Base-by-base conservation (phyloP, 306 rosid species). In the Sindora glabra region DNA sequence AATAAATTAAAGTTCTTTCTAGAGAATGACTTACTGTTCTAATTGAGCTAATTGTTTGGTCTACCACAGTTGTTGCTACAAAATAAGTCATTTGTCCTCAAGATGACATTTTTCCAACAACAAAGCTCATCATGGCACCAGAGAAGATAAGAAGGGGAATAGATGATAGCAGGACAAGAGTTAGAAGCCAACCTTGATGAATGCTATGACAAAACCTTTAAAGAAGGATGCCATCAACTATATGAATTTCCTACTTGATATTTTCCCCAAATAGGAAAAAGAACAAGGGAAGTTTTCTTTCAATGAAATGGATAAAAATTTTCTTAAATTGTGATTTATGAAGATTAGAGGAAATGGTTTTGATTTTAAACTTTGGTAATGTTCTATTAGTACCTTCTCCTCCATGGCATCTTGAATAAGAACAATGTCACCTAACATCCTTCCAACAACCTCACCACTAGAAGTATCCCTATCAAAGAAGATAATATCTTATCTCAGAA, bases 391-490 rank as follows among this genome's bases (percentile, higher is more conserved):
- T 71, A 89, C 97, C 89, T 89, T 86, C 65, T 89, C 97, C 0
- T 88, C 95, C 87, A 80, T 76, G 60, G 97, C 92, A 16, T 84
- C 97, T 84, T 86, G 97, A 70, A 89, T 86, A 52, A 81, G 89
- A 30, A 89, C 83, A 19, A 91, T 86, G 51, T 89, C 95, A 1
- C 95, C 97, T 5, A 91, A 83, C 91, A 89, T 86, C 56, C 95
- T 77, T 65, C 74, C 91, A 23, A 86, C 72, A 59, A 89, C 81
- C 59, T 89, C 95, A 18, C 92, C 97, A 0, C 79, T 61, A 47
- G 74, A 83, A 1, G 82, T 65, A 79, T 86, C 89, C 70, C 57
- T 66, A 73, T 89, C 95, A 30, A 86, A 89, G 75, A 79, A 89
- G 33, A 76, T 62, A 38, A 89, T 72, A 48, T 89, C 97, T 78